phyloP scores from a whole-genome alignment of 371 early-diverging fungal genomes.

The Parasitella parasitica region DNA sequence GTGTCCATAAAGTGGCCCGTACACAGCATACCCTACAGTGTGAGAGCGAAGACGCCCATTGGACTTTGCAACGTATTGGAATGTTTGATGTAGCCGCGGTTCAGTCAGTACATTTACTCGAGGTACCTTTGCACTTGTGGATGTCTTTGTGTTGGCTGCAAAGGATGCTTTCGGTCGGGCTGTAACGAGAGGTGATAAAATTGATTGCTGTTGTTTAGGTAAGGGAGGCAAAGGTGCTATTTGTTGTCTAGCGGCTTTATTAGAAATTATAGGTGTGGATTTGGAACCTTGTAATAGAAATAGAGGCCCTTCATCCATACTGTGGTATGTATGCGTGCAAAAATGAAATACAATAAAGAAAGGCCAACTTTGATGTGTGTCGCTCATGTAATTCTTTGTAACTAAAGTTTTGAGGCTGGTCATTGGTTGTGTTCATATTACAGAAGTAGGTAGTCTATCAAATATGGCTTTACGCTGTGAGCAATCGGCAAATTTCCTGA shows the following conservation, averaged over 20 bases:
- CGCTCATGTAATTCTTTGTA: too few relatives aligned
- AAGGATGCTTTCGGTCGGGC: neutral
- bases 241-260: neutral
- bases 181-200: neutral
- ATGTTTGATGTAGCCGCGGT: slow-evolving; percentile 46
- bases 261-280: slow-evolving; percentile 12
- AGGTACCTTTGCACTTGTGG: neutral
- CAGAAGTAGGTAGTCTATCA: too few relatives aligned
- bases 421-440: too few relatives aligned
- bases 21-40: slow-evolving; percentile 49
- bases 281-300: neutral
- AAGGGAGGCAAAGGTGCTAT: neutral
- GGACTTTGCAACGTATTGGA: slow-evolving; percentile 25
- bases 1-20: slow-evolving; percentile 35
- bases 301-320: too few relatives aligned
- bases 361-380: too few relatives aligned
- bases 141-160: neutral
- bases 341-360: too few relatives aligned
- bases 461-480: too few relatives aligned
- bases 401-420: too few relatives aligned
- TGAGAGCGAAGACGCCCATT: slow-evolving; percentile 27
- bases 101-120: slow-evolving; percentile 35
- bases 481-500: too few relatives aligned
- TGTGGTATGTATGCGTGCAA: too few relatives aligned
- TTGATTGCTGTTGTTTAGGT: neutral